Percentiles rank a stretch among this genome's conserved stretches.
These are phyloP conservation scores for Kodamaea kaohsiungensis DNA, from an alignment of 805 yeast species.

Conservation along the genomic window DNA sequence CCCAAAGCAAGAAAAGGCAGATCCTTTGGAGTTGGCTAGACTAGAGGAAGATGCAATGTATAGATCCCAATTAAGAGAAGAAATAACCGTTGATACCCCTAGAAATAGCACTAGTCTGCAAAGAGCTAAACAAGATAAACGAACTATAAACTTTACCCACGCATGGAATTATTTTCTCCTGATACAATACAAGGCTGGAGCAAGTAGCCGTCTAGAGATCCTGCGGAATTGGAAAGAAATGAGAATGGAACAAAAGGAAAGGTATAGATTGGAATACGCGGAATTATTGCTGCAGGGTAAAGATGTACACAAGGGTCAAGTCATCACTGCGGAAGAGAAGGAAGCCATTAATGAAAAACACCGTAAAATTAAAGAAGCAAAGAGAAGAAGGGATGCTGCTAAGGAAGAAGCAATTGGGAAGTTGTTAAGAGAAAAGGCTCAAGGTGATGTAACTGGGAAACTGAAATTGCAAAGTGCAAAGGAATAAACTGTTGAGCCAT, in stretches of 20 bases:
- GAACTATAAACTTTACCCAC: conserved; percentile 24
- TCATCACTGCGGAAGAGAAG: conserved; percentile 29
- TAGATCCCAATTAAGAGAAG: conserved; percentile 24
- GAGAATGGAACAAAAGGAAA: conserved; percentile 28
- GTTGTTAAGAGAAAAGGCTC: conserved; percentile 8
- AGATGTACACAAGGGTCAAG: conserved; percentile 29
- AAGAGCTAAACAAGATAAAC: conserved; percentile 6
- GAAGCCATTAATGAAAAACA: conserved; percentile 12
- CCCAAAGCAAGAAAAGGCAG: conserved; percentile 13
- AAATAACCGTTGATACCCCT: conserved; percentile 7
- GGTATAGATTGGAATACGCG: conserved; percentile 28
- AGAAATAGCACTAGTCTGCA: not conserved
- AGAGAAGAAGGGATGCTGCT: conserved; percentile 7
- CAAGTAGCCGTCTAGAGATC: conserved; percentile 15
- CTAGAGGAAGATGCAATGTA: conserved; percentile 22
- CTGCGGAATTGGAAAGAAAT: conserved; percentile 27
- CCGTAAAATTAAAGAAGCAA: conserved; percentile 15
- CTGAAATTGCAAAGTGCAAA: not conserved
- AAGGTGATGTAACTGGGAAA: not conserved
- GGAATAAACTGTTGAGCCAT: not conserved
- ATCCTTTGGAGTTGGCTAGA: conserved; percentile 12
- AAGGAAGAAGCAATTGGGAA: not conserved
- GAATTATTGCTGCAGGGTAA: conserved; percentile 27
- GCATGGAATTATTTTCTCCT: conserved; percentile 39
- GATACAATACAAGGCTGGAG: conserved; percentile 14